Percentiles rank a stretch among this genome's conserved stretches.
These are phyloP conservation scores for Graphilbum fragrans DNA, from an alignment of 2,329 filamentous ascomycete genomes.

Conservation along the genomic window DNA sequence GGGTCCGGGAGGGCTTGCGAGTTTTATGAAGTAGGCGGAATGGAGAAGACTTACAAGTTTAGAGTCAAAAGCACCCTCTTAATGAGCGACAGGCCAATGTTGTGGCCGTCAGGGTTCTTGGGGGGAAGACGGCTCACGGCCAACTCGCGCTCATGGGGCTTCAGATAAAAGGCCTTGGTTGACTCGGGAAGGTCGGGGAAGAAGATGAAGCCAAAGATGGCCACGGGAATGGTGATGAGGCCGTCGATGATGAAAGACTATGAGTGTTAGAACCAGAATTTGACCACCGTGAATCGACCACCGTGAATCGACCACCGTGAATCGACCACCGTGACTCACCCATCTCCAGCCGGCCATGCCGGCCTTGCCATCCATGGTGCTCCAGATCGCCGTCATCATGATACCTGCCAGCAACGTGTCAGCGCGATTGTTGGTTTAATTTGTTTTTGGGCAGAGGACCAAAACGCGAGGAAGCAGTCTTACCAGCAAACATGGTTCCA, in stretches of 20 bases:
- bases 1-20: background rate
- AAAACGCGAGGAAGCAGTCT: background rate
- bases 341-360: constrained; percentile 43
- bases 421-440: too few species aligned
- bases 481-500: constrained; percentile 46
- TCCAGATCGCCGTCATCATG: constrained; percentile 40
- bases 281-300: background rate
- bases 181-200: constrained; percentile 40
- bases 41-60: background rate
- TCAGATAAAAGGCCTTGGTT: constrained; percentile 35
- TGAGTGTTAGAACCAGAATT: background rate
- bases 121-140: constrained; percentile 24
- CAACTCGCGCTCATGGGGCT: constrained; percentile 18
- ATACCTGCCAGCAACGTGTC: constrained; percentile 24
- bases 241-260: constrained; percentile 32
- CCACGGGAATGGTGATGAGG: constrained; percentile 41
- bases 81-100: background rate
- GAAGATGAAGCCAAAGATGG: constrained; percentile 37
- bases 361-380: constrained; percentile 29
- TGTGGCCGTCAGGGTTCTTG: constrained; percentile 10
- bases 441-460: too few species aligned
- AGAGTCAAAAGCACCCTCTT: background rate
- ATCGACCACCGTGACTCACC: constrained; percentile 14
- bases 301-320: background rate
- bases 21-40: background rate